Conservation (phyloP, 1,139 yeast genomes). For the Scheffersomyces stambukii region DNA sequence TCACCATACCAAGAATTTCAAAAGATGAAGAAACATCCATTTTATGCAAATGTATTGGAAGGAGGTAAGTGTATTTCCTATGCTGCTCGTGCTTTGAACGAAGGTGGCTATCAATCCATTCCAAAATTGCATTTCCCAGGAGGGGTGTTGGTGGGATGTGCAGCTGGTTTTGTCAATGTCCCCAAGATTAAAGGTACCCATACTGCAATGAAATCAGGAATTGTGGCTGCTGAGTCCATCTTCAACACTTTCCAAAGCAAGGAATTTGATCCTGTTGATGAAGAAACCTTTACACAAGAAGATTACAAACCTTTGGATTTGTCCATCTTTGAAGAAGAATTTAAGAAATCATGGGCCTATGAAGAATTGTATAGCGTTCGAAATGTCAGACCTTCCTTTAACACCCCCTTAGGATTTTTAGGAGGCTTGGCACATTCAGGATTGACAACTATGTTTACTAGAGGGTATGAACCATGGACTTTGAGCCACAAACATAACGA, state of each 20-base stretch:
- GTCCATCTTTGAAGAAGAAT: conserved; percentile 54
- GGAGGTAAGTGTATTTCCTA: conserved; percentile 93
- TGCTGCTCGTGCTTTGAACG: conserved; percentile 93
- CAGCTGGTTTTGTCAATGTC: conserved; percentile 95
- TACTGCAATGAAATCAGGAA: conserved; percentile 93
- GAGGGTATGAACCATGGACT: conserved; percentile 87
- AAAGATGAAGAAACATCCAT: conserved; percentile 87
- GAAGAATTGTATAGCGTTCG: conserved; percentile 79
- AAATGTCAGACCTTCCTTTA: conserved; percentile 88
- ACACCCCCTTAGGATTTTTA: conserved; percentile 60
- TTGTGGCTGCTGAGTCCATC: conserved; percentile 87
- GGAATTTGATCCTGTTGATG: conserved; percentile 46
- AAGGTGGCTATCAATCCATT: conserved; percentile 91
- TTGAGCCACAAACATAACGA: conserved; percentile 69
- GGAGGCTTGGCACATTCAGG: conserved; percentile 88
- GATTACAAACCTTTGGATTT: conserved; percentile 46
- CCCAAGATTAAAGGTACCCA: conserved; percentile 98
- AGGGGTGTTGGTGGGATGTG: conserved; percentile 88
- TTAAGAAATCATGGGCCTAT: conserved; percentile 78
- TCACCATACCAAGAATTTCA: conserved; percentile 97
- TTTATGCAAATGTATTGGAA: conserved; percentile 65
- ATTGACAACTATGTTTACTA: conserved; percentile 69
- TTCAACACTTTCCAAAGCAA: conserved; percentile 50
- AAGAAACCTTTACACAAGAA: conserved; percentile 36
- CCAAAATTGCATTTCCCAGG: conserved; percentile 93